A percentile compares a stretch with the other conserved stretches of the same genome.
phyloP scores from a whole-genome alignment of 176 grass and related monocot species.

The Raddia guianensis region DNA sequence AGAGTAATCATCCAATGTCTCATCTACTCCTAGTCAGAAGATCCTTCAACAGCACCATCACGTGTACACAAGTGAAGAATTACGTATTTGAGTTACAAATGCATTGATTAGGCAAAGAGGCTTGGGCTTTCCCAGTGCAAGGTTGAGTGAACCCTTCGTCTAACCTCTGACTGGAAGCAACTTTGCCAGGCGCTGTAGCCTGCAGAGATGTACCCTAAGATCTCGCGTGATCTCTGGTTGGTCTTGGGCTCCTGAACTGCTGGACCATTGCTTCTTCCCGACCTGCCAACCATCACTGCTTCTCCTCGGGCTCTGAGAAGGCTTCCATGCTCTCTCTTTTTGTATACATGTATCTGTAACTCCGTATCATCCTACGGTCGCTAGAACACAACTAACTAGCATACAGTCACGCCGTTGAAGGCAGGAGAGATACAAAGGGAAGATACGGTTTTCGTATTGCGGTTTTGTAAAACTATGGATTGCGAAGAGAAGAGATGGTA shows the following conservation, averaged over 20 bases:
- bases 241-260: background rate
- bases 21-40: background rate
- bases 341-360: background rate
- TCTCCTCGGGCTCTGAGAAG: background rate
- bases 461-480: background rate
- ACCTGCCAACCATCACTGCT: background rate
- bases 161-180: background rate
- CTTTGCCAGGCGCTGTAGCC: conserved; percentile 7
- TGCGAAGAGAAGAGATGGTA: too few relatives aligned
- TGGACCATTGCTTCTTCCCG: background rate
- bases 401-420: background rate
- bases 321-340: background rate
- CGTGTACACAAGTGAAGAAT: background rate
- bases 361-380: background rate
- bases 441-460: background rate
- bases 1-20: background rate
- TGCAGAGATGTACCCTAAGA: background rate
- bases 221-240: conserved; percentile 11
- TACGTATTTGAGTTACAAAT: background rate
- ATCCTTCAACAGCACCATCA: background rate
- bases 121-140: background rate
- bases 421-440: background rate
- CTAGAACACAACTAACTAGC: background rate
- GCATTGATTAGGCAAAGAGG: background rate
- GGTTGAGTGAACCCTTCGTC: conserved; percentile 23